These are phyloP conservation scores for Lactarius quietus DNA, from an alignment of 768 basidiomycete species.

Conservation along the genomic window DNA sequence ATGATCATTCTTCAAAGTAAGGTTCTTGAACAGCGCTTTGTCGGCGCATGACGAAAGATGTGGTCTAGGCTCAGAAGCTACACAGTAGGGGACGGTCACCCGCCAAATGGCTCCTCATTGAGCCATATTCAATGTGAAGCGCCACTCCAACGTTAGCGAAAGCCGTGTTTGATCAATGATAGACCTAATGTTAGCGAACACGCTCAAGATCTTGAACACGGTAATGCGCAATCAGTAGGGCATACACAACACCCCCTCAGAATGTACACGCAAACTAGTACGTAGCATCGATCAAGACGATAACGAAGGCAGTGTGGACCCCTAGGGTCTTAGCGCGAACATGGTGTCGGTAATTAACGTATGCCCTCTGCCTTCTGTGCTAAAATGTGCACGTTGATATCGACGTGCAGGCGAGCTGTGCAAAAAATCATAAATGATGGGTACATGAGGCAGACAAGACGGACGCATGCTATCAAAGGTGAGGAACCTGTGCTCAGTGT, in stretches of 20 bases:
- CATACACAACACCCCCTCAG: background rate
- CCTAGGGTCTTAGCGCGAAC: background rate
- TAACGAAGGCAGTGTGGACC: background rate
- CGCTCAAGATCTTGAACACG: background rate
- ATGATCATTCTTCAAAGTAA: background rate
- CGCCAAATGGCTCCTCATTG: background rate
- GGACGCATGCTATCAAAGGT: background rate
- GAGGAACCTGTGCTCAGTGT: conserved; percentile 1
- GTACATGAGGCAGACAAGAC: background rate
- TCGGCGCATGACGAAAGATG: background rate
- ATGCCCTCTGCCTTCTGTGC: background rate
- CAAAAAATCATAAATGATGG: too few relatives aligned
- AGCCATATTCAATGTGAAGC: background rate
- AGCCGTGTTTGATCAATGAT: background rate
- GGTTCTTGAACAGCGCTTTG: background rate
- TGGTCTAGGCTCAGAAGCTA: background rate
- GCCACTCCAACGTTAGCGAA: background rate
- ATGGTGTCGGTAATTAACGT: background rate
- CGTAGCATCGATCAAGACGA: background rate
- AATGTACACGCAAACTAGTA: background rate
- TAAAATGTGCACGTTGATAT: background rate
- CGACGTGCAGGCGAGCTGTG: background rate
- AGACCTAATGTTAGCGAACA: background rate
- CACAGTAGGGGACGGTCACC: background rate
- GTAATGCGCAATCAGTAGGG: background rate